Percentiles rank a stretch among this genome's conserved stretches.
Evolutionary conservation across 2,329 filamentous ascomycete genomes (phyloP).

Genomic region (Thielaviopsis punctulata): DNA sequence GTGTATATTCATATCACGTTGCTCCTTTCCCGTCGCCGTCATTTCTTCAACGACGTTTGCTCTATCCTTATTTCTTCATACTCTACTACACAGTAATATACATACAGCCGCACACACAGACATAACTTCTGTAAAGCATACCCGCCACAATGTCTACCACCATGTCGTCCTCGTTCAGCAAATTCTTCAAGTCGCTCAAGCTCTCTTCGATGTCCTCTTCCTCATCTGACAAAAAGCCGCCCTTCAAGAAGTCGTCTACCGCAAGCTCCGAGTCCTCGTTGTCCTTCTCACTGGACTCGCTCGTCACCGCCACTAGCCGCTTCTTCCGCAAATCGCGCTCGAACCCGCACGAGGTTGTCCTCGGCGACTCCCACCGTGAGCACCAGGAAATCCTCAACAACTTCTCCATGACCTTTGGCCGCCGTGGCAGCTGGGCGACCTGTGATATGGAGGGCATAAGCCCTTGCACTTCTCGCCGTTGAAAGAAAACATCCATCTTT

Average conservation of each 20-base stretch:
- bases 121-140: neutral
- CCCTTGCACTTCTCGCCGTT: conserved; percentile 10
- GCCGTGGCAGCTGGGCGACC: conserved; percentile 14
- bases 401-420: conserved; percentile 30
- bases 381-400: conserved; percentile 30
- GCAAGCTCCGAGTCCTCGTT: neutral
- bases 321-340: conserved; percentile 6
- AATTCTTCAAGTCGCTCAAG: conserved; percentile 5
- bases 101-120: no score
- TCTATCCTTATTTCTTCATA: neutral
- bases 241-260: neutral
- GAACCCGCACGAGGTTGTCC: conserved; percentile 28
- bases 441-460: conserved; percentile 9
- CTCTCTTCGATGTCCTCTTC: conserved; percentile 5
- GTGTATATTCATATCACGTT: neutral
- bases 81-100: no score
- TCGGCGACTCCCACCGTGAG: conserved; percentile 27
- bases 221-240: neutral
- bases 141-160: conserved; percentile 1
- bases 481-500: neutral
- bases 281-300: conserved; percentile 2
- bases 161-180: conserved; percentile 4
- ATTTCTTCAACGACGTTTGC: neutral
- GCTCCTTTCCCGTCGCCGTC: neutral
- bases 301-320: conserved; percentile 3